phyloP scores from a whole-genome alignment of 139 green algal genomes.

The Tetradesmus obliquus region DNA sequence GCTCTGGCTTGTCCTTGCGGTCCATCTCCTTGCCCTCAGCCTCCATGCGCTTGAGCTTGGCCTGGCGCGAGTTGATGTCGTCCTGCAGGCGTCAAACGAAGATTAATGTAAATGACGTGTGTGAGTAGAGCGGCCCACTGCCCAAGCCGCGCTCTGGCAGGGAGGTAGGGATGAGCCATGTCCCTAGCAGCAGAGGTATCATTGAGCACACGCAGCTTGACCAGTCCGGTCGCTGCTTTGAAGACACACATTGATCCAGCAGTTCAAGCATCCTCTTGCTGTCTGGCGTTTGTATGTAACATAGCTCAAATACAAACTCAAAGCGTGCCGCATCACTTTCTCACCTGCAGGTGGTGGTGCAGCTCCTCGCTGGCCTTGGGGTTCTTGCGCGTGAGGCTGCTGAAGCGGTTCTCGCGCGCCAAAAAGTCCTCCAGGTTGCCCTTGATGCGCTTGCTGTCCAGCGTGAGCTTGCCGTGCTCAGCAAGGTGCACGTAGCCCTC shows the following conservation, averaged over 20 bases:
- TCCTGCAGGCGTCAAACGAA: background rate
- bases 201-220: no score
- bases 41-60: slow-evolving; percentile 31
- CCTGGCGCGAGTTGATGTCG: slow-evolving; percentile 36
- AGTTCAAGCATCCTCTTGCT: no score
- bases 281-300: no score
- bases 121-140: no score
- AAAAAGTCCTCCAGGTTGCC: slow-evolving; percentile 61
- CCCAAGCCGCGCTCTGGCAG: no score
- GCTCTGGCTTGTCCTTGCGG: background rate
- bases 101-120: background rate
- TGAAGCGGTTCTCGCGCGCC: slow-evolving; percentile 62
- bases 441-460: slow-evolving; percentile 71
- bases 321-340: no score
- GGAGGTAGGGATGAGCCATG: no score
- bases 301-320: no score
- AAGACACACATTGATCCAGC: no score
- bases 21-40: slow-evolving; percentile 23
- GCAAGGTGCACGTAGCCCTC: slow-evolving; percentile 20
- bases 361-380: slow-evolving; percentile 46
- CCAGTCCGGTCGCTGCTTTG: no score
- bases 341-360: slow-evolving; percentile 49
- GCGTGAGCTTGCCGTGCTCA: slow-evolving; percentile 52
- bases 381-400: slow-evolving; percentile 56
- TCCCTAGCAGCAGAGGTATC: no score